Evolutionary conservation across 352 stramenopile species (phyloP).

Genomic region (Pythium grandisporangium): DNA sequence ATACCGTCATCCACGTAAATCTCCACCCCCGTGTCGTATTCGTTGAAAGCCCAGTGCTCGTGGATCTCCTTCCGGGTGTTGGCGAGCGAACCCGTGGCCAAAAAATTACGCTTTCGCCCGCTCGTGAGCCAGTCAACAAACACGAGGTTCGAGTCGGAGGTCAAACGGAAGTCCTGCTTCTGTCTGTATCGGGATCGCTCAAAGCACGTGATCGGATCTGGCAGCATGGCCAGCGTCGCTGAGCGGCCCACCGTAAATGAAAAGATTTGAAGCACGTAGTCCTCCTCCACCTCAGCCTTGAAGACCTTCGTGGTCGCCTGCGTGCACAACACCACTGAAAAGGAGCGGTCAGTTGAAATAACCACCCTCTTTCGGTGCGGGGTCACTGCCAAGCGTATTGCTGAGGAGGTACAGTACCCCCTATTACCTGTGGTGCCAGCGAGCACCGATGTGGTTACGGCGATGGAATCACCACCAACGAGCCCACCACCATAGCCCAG

Average conservation of each 20-base stretch:
- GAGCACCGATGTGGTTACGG: too few species aligned
- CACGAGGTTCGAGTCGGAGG: conserved; percentile 42
- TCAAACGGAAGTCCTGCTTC: conserved; percentile 48
- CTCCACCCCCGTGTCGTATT: conserved; percentile 60
- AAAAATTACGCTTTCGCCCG: conserved; percentile 73
- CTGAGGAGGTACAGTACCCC: too few species aligned
- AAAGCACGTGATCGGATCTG: conserved; percentile 79
- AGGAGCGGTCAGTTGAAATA: too few species aligned
- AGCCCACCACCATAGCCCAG: conserved; percentile 77
- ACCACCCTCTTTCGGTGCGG: too few species aligned
- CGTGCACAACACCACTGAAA: conserved; percentile 56
- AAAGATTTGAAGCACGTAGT: conserved; percentile 48
- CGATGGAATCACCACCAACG: conserved; percentile 67
- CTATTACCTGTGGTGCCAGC: too few species aligned
- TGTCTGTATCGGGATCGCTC: conserved; percentile 59
- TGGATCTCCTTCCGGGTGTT: conserved; percentile 55
- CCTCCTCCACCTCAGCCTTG: conserved; percentile 36
- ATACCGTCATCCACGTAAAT: conserved; percentile 42
- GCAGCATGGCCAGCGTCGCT: conserved; percentile 66
- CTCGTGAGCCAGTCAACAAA: conserved; percentile 83
- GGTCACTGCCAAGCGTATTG: too few species aligned
- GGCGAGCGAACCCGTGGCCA: conserved; percentile 43
- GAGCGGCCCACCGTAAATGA: conserved; percentile 29
- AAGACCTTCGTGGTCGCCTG: conserved; percentile 87
- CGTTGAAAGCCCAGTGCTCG: conserved; percentile 73